Evolutionary conservation across 805 yeast genomes (phyloP).

Genomic region (Candida arabinofermentans): DNA sequence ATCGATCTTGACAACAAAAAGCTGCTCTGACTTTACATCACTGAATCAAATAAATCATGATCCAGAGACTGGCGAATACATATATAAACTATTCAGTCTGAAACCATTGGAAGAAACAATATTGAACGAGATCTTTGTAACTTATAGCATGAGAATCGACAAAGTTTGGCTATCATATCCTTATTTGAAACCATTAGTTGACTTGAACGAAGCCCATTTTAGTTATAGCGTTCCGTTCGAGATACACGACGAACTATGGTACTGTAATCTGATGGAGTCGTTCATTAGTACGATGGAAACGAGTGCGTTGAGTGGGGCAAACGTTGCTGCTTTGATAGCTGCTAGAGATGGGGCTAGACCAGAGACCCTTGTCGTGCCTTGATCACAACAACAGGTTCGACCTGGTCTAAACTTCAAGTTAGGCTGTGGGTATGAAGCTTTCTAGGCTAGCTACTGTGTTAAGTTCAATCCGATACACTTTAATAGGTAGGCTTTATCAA

Average conservation of each 20-base stretch:
- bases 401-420: too few relatives aligned
- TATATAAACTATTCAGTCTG: conserved; percentile 41
- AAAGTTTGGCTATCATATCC: conserved; percentile 47
- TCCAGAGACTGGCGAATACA: conserved; percentile 25
- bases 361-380: conserved; percentile 20
- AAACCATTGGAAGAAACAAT: conserved; percentile 16
- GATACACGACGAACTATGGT: conserved; percentile 33
- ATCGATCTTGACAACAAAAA: conserved; percentile 23
- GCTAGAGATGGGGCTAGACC: conserved; percentile 25
- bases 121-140: conserved; percentile 21
- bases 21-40: conserved; percentile 31
- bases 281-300: conserved; percentile 53
- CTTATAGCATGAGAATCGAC: conserved; percentile 23
- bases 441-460: too few relatives aligned
- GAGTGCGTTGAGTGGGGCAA: conserved; percentile 44
- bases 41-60: conserved; percentile 29
- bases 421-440: too few relatives aligned
- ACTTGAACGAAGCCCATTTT: conserved; percentile 4
- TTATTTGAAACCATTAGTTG: conserved; percentile 27
- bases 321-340: conserved; percentile 41
- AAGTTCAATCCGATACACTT: too few relatives aligned
- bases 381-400: too few relatives aligned
- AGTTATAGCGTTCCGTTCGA: conserved; percentile 21
- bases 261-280: conserved; percentile 41
- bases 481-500: too few relatives aligned